phyloP scores from a whole-genome alignment of 257 asterid genomes.

The Salvia miltiorrhiza region DNA sequence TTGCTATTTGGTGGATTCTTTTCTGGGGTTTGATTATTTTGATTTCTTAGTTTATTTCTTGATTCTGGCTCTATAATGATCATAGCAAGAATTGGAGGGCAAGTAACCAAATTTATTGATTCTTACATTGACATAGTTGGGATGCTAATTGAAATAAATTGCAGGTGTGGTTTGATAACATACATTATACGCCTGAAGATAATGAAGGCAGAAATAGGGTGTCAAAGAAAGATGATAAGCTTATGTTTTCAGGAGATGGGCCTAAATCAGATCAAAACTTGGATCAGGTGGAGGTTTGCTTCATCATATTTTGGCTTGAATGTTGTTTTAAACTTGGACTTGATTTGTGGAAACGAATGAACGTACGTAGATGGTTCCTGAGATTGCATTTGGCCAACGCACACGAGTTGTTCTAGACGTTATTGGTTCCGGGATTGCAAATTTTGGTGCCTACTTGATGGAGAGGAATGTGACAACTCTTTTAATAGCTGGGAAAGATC shows the following conservation, averaged over 20 bases:
- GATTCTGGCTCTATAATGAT: neutral
- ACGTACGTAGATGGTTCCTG: conserved; percentile 49
- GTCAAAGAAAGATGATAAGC: conserved; percentile 31
- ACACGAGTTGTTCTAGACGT: conserved; percentile 53
- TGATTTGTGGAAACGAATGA: neutral
- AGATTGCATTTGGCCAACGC: conserved; percentile 46
- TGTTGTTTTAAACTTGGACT: neutral
- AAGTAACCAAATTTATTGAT: neutral
- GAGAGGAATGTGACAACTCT: conserved; percentile 53
- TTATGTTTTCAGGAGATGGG: conserved; percentile 35
- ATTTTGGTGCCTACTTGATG: conserved; percentile 55
- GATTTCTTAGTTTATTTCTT: too few relatives aligned
- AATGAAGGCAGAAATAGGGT: conserved; percentile 27
- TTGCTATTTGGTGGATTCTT: neutral
- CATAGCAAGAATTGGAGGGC: too few relatives aligned
- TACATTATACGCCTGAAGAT: conserved; percentile 28
- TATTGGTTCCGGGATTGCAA: conserved; percentile 46
- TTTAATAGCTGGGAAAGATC: conserved; percentile 46
- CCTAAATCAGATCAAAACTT: conserved; percentile 39
- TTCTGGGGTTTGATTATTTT: neutral
- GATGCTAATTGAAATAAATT: neutral
- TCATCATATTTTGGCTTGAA: neutral
- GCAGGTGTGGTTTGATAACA: conserved; percentile 58
- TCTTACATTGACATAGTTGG: too few relatives aligned
- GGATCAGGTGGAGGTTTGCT: conserved; percentile 52